phyloP scores from a whole-genome alignment of 495 filamentous ascomycete genomes.

The Apodospora peruviana region DNA sequence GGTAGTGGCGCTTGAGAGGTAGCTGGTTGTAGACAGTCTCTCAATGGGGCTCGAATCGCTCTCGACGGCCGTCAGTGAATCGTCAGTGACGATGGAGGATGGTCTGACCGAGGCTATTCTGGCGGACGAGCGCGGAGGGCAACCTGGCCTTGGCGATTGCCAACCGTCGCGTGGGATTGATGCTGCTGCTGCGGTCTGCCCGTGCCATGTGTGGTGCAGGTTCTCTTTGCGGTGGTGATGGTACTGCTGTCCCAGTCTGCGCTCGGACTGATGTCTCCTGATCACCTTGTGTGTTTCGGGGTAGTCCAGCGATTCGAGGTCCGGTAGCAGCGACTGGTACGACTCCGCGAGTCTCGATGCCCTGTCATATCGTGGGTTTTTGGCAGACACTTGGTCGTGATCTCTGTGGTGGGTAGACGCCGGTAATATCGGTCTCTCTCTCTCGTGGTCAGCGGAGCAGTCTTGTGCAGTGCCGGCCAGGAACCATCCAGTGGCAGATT shows the following conservation, averaged over 20 bases:
- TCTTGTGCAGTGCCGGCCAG: not conserved
- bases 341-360: slow-evolving; percentile 11
- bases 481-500: not conserved
- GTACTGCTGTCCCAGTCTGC: not conserved
- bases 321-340: slow-evolving; percentile 16
- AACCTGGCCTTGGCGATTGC: not conserved
- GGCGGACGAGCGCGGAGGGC: not conserved
- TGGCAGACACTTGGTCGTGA: not conserved
- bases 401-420: not conserved
- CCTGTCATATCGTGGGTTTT: slow-evolving; percentile 8
- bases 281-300: not conserved
- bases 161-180: too few species aligned
- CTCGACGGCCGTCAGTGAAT: slow-evolving; percentile 4
- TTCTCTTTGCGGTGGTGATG: not conserved
- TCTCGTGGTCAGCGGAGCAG: not conserved
- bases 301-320: slow-evolving; percentile 7
- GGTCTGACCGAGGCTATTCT: too few species aligned
- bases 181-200: too few species aligned
- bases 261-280: not conserved
- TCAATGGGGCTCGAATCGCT: not conserved
- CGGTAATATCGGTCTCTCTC: too few species aligned
- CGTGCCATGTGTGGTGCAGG: not conserved
- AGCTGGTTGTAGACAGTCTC: not conserved
- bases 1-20: not conserved
- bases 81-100: not conserved